Percentiles rank a stretch among this genome's conserved stretches.
Conservation (phyloP, 2,329 filamentous ascomycete species). For the Colletotrichum tamarilloi region DNA sequence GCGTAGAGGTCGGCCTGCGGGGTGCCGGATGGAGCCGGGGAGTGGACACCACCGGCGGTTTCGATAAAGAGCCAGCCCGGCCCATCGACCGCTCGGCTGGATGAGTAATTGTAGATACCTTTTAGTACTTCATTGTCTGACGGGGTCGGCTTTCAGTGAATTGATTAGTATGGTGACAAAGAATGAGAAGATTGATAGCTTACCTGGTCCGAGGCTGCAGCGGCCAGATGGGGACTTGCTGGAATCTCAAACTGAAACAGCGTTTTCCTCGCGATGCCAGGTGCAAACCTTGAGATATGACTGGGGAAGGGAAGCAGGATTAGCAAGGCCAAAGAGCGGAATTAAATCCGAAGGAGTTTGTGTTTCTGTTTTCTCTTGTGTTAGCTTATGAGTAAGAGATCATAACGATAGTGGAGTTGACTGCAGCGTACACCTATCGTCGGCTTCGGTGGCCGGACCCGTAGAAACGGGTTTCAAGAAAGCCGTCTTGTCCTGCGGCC, state of each 20-base stretch:
- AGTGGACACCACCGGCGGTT: conserved; percentile 85
- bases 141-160: conserved; percentile 45
- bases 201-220: conserved; percentile 58
- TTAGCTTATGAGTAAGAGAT: background rate
- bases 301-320: conserved; percentile 48
- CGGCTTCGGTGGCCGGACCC: conserved; percentile 75
- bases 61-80: conserved; percentile 77
- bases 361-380: background rate
- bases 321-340: background rate
- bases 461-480: conserved; percentile 89
- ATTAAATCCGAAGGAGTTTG: background rate
- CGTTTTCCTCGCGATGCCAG: conserved; percentile 60
- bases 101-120: conserved; percentile 58
- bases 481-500: conserved; percentile 59
- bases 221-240: conserved; percentile 83
- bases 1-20: conserved; percentile 84
- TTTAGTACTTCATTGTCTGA: conserved; percentile 63
- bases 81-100: conserved; percentile 52
- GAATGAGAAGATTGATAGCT: conserved; percentile 6
- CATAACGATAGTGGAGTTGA: background rate
- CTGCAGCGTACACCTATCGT: conserved; percentile 67
- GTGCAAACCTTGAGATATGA: conserved; percentile 71
- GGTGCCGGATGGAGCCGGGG: conserved; percentile 79
- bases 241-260: conserved; percentile 80
- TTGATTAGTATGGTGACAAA: background rate